A percentile compares a stretch with the other conserved stretches of the same genome.
phyloP scores from a whole-genome alignment of 2,329 filamentous ascomycete genomes.

The Botryosphaeria agaves region DNA sequence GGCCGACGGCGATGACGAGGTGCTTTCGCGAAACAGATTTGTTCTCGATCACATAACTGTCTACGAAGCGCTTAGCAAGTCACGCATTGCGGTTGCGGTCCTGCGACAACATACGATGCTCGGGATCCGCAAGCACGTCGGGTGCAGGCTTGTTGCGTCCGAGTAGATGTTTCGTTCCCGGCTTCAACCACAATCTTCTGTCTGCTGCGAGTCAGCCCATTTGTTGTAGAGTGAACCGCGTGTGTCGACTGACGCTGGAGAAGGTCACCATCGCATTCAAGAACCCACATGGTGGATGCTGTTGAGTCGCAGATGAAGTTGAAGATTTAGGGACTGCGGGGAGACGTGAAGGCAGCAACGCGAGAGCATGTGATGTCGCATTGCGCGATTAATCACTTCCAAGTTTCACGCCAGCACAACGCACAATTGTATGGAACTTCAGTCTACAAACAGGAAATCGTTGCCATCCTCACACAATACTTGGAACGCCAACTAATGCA shows the following conservation, averaged over 20 bases:
- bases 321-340: neutral
- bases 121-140: constrained; percentile 22
- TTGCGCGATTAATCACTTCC: too few species aligned
- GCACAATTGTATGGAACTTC: too few species aligned
- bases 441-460: too few species aligned
- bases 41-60: constrained; percentile 54
- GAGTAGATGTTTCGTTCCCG: constrained; percentile 72
- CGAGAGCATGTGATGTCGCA: constrained; percentile 1
- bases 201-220: constrained; percentile 28
- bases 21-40: constrained; percentile 83
- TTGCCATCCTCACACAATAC: neutral
- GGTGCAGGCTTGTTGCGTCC: constrained; percentile 54
- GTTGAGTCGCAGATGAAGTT: constrained; percentile 2
- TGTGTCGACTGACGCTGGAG: constrained; percentile 32
- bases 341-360: neutral
- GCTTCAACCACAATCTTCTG: constrained; percentile 67
- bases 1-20: constrained; percentile 55
- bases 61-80: too few species aligned
- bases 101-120: too few species aligned
- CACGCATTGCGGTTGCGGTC: too few species aligned
- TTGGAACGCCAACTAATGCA: neutral
- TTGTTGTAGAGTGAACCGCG: too few species aligned
- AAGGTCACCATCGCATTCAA: constrained; percentile 36
- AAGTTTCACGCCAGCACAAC: too few species aligned
- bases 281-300: constrained; percentile 28